Percentiles rank a stretch among this genome's conserved stretches.
phyloP scores from a whole-genome alignment of 2,329 filamentous ascomycete genomes.

The Fusarium sororula region DNA sequence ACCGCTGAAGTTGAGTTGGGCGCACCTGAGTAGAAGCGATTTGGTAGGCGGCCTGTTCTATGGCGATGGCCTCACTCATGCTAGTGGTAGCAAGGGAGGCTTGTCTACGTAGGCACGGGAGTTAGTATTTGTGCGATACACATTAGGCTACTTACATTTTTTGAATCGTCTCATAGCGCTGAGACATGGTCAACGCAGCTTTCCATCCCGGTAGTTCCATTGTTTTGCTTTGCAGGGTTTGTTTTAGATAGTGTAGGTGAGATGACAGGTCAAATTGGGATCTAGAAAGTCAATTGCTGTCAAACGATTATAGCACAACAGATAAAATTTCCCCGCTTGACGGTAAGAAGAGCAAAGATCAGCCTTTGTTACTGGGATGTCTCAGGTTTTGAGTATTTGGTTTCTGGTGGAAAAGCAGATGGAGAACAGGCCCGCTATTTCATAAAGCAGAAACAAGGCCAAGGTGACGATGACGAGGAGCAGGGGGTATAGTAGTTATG shows the following conservation, averaged over 20 bases:
- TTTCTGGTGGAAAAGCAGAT: slow-evolving; percentile 2
- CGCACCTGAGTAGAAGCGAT: slow-evolving; percentile 66
- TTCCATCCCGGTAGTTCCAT: slow-evolving; percentile 55
- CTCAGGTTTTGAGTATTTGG: slow-evolving; percentile 3
- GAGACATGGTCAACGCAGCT: slow-evolving; percentile 62
- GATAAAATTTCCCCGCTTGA: slow-evolving; percentile 6
- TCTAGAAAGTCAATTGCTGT: slow-evolving; percentile 9
- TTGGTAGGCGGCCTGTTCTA: slow-evolving; percentile 73
- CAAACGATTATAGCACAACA: neutral
- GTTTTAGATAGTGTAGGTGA: neutral
- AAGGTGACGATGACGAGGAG: neutral
- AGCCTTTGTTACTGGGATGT: slow-evolving; percentile 16
- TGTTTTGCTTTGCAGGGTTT: slow-evolving; percentile 3
- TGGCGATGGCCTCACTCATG: slow-evolving; percentile 63
- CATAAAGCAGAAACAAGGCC: slow-evolving; percentile 36
- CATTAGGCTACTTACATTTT: slow-evolving; percentile 47
- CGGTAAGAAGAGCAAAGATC: slow-evolving; percentile 12
- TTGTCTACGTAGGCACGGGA: slow-evolving; percentile 37
- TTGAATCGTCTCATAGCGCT: slow-evolving; percentile 71
- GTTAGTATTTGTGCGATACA: neutral
- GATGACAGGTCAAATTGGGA: slow-evolving; percentile 12
- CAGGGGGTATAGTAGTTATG: neutral
- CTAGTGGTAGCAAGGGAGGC: slow-evolving; percentile 42
- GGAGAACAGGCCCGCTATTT: slow-evolving; percentile 17
- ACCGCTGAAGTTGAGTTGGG: slow-evolving; percentile 18